Conservation (phyloP, 176 grass and related monocot genomes). For the Rhynchospora breviuscula region DNA sequence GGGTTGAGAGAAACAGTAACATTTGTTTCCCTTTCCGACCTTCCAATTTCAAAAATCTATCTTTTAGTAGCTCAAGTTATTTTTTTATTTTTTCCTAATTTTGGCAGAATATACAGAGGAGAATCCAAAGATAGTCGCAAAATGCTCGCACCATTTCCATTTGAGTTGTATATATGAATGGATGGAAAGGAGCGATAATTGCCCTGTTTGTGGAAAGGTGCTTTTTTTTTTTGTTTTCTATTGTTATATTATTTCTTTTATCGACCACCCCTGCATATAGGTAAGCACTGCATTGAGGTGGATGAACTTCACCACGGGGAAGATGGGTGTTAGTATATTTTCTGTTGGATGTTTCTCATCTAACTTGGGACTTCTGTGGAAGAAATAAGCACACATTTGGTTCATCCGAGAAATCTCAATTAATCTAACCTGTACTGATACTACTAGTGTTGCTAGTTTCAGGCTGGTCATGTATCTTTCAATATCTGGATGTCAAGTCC, state of each 20-base stretch:
- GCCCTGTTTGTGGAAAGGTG: slow-evolving; percentile 87
- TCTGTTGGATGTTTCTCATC: not conserved
- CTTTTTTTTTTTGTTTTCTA: not conserved
- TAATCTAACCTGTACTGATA: not conserved
- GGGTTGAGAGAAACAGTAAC: not conserved
- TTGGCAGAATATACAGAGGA: slow-evolving; percentile 68
- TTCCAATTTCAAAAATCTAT: not conserved
- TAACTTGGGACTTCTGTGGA: not conserved
- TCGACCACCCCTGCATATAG: not conserved
- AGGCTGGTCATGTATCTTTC: not conserved
- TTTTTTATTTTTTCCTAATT: not conserved
- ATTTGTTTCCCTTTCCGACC: not conserved
- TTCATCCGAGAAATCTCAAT: not conserved
- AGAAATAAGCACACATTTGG: not conserved
- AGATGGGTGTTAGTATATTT: not conserved
- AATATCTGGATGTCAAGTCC: not conserved
- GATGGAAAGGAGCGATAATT: slow-evolving; percentile 94
- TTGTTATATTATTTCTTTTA: not conserved
- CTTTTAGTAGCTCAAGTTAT: not conserved
- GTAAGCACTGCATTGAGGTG: not conserved
- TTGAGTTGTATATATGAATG: slow-evolving; percentile 97
- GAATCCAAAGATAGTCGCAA: slow-evolving; percentile 75
- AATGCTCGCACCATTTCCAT: slow-evolving; percentile 92
- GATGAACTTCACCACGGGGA: not conserved
- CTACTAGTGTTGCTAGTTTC: not conserved